Evolutionary conservation across 139 green algal genomes (phyloP).

Genomic region (Trebouxia sp.): DNA sequence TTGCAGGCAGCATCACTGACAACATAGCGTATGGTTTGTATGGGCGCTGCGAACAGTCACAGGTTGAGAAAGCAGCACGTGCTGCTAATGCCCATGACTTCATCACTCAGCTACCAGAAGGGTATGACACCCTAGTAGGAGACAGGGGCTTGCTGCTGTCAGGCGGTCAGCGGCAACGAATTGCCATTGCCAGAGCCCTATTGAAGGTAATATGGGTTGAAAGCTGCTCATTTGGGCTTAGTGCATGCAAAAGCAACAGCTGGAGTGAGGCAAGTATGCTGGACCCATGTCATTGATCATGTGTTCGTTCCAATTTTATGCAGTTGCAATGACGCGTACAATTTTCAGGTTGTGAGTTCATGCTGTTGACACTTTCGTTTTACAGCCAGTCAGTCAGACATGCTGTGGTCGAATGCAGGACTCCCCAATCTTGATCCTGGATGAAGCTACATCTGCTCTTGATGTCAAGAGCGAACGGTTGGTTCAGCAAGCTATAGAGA

Average conservation of each 20-base stretch:
- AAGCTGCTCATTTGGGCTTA: neutral
- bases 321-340: neutral
- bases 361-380: neutral
- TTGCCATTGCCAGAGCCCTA: constrained; percentile 79
- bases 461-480: constrained; percentile 56
- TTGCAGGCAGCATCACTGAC: constrained; percentile 76
- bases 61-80: constrained; percentile 58
- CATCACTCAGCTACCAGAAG: constrained; percentile 63
- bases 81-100: constrained; percentile 77
- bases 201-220: constrained; percentile 38
- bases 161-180: constrained; percentile 81
- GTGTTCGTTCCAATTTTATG: neutral
- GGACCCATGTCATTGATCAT: neutral
- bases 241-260: neutral
- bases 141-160: constrained; percentile 55
- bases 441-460: constrained; percentile 64
- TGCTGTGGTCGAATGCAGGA: constrained; percentile 29
- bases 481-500: constrained; percentile 61
- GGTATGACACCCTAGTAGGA: constrained; percentile 67
- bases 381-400: neutral
- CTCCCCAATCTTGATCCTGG: constrained; percentile 67
- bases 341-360: neutral
- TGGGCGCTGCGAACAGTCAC: constrained; percentile 35
- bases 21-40: constrained; percentile 84
- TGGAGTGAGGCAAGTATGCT: neutral